A percentile compares a stretch with the other conserved stretches of the same genome.
Evolutionary conservation across 208 protist genomes (phyloP).

Genomic region (Leptomonas seymouri): DNA sequence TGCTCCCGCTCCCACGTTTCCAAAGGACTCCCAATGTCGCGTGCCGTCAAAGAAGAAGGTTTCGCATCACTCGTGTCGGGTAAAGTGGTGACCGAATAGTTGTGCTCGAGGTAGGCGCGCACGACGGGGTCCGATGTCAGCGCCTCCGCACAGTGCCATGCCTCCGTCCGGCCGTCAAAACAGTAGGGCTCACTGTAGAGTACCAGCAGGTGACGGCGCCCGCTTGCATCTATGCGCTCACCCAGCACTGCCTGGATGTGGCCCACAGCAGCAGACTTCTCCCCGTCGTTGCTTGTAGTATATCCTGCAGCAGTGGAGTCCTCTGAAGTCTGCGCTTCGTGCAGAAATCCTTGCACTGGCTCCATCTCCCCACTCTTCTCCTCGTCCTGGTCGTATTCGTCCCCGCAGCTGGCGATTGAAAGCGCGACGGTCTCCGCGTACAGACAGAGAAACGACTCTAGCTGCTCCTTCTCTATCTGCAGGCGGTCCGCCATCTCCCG

Average conservation of each 20-base stretch:
- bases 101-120: constrained; percentile 39
- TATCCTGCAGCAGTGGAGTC: too few relatives aligned
- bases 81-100: constrained; percentile 26
- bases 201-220: constrained; percentile 40
- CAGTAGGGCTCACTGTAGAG: constrained; percentile 7
- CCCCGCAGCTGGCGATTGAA: neutral
- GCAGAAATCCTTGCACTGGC: neutral
- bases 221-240: constrained; percentile 36
- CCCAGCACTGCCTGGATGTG: constrained; percentile 40
- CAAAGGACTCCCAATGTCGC: constrained; percentile 23
- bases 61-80: neutral
- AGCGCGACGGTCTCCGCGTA: neutral
- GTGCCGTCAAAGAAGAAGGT: constrained; percentile 16
- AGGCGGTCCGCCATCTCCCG: constrained; percentile 13
- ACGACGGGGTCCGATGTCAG: constrained; percentile 34
- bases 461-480: constrained; percentile 23
- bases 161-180: constrained; percentile 8
- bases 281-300: too few relatives aligned
- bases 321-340: too few relatives aligned
- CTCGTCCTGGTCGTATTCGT: neutral
- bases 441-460: constrained; percentile 19
- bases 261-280: constrained; percentile 9
- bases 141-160: constrained; percentile 39
- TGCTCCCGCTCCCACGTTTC: constrained; percentile 57
- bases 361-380: neutral